A percentile compares a stretch with the other conserved stretches of the same genome.
phyloP scores from a whole-genome alignment of 2,329 filamentous ascomycete genomes.

The Xylaria sp. region DNA sequence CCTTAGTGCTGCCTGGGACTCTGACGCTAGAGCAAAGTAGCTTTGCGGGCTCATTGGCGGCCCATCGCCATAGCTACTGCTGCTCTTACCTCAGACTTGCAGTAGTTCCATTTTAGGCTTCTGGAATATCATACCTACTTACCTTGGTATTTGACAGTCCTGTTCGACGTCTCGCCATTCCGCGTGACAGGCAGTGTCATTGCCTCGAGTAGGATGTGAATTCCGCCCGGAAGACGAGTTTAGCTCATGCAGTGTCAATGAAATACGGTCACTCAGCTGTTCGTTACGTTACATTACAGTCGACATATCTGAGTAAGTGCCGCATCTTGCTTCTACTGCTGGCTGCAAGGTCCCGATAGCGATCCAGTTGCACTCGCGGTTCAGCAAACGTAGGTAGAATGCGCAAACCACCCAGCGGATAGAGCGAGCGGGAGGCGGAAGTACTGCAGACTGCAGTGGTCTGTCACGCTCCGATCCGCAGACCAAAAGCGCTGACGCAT shows the following conservation, averaged over 20 bases:
- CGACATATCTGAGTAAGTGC: constrained; percentile 20
- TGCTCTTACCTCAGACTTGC: not conserved
- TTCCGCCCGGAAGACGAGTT: not conserved
- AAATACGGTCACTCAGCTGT: not conserved
- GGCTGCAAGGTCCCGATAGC: constrained; percentile 28
- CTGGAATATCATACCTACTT: constrained; percentile 1
- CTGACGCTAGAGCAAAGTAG: not conserved
- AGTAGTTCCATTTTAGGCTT: not conserved
- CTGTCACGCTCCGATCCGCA: constrained; percentile 19
- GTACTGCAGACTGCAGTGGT: constrained; percentile 14
- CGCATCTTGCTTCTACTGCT: constrained; percentile 30
- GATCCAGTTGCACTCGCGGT: constrained; percentile 16
- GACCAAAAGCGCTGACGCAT: constrained; percentile 20
- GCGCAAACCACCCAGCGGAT: constrained; percentile 13
- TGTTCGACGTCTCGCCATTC: constrained; percentile 14
- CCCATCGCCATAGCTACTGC: not conserved
- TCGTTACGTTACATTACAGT: constrained; percentile 19
- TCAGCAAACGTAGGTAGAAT: constrained; percentile 28
- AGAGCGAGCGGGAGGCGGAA: constrained; percentile 15
- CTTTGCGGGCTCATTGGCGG: constrained; percentile 9
- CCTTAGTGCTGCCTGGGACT: constrained; percentile 7
- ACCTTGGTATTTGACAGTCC: constrained; percentile 3
- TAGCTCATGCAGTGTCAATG: constrained; percentile 14
- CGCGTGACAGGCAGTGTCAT: constrained; percentile 9
- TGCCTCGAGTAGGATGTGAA: constrained; percentile 7